Conservation (phyloP, 331 rosid genomes). For the Acacia pycnantha region DNA sequence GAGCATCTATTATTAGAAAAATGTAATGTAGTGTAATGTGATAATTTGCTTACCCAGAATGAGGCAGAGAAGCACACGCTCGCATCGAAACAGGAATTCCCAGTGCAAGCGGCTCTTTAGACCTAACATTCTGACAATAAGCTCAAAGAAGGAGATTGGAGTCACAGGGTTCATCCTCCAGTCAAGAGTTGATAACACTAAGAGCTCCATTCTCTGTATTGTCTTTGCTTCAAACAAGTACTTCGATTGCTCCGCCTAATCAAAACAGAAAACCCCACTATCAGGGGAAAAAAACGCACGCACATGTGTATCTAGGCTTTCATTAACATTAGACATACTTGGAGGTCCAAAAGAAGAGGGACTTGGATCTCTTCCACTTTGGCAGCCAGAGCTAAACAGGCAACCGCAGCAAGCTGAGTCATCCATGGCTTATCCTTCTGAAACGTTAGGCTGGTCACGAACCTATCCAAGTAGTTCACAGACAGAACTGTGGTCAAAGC, state of each 20-base stretch:
- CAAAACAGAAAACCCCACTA: background rate
- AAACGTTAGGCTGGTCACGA: conserved; percentile 50
- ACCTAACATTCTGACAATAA: conserved; percentile 83
- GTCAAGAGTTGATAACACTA: conserved; percentile 78
- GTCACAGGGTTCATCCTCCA: conserved; percentile 98
- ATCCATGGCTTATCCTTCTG: conserved; percentile 90
- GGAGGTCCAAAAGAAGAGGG: conserved; percentile 84
- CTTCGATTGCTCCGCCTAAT: conserved; percentile 78
- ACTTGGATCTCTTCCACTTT: conserved; percentile 88
- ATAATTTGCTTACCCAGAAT: conserved; percentile 54
- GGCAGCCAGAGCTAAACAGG: conserved; percentile 92
- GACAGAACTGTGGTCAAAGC: conserved; percentile 82
- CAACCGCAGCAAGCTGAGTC: conserved; percentile 78
- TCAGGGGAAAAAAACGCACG: background rate
- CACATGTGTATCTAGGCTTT: conserved; percentile 26
- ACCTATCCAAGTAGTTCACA: conserved; percentile 91
- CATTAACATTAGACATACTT: conserved; percentile 52
- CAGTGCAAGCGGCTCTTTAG: conserved; percentile 69
- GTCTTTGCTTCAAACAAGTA: conserved; percentile 87
- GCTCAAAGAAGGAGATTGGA: conserved; percentile 87
- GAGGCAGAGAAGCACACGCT: conserved; percentile 68
- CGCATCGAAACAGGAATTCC: conserved; percentile 80
- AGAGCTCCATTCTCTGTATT: conserved; percentile 94
- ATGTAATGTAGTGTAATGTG: background rate
- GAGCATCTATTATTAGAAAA: background rate